Evolutionary conservation across 768 basidiomycete species (phyloP), one percentile per base, ranked within the genome.

Genomic region (Strobilomyces dryophilus): DNA sequence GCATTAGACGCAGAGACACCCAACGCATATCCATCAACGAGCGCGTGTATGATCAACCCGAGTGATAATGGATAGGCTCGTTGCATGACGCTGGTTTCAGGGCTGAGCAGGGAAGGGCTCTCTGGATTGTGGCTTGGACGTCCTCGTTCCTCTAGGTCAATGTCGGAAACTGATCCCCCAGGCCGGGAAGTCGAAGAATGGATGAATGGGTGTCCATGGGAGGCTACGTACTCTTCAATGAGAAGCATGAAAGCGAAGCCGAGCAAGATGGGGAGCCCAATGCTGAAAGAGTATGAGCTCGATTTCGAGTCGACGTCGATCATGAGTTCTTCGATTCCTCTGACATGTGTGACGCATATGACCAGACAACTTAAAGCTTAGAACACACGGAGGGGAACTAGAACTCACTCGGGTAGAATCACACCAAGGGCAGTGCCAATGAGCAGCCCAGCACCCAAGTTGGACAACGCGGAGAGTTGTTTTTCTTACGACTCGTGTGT

Each of bases 11-110:
- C 77, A 3, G 89, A 87, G 18, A 93, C 87, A 21, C 95, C 97
- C 36, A 98, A 74, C 3, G 92, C 92, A 52, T 97, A 83, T 4
- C 97, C 95, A 68, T 99, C 97, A 0, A 93, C 89, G 45, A 94
- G 76, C 1, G 85, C 89, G 64, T 99, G 95, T 24, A 93, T 80
- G 24, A 92, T 78, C 42, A 98, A 74, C 1, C 95, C 97, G 9
- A 98, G 70, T 0, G 93, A 91, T 35, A 95, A 77, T 35, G 93
- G 78, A 47, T 85, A 81, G 9, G 85, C 84, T 15, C 73, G 73
- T 34, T 64, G 62, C 31, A 69, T 67, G 59, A 65, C 69, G 26
- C 67, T 61, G 8, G 55, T 43, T 43, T 51, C 54, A 34, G 54
- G 17, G 10, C 35, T 51, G 47, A 26, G 37, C 12, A 20, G 52